Evolutionary conservation across 2,329 filamentous ascomycete genomes (phyloP), one percentile per base, ranked within the genome.

Genomic region (Trichoderma oligosporum): DNA sequence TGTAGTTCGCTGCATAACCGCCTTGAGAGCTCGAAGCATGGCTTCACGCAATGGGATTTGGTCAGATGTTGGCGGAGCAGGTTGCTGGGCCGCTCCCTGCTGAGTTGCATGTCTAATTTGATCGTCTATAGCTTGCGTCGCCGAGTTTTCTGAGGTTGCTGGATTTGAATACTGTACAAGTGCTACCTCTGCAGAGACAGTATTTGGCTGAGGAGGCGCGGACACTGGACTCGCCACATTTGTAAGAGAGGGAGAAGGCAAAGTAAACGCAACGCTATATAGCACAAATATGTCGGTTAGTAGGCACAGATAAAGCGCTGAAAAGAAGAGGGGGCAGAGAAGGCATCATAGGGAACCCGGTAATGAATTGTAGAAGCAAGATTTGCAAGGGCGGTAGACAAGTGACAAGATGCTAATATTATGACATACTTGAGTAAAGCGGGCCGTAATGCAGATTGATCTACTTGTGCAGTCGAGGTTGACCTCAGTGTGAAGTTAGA

Each of bases 171-270:
- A 31, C 6, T 16, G 1, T 1, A 2, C 31, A 3, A 16, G 8
- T 27, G 31, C 31, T 4, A 31, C 4, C 35, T 29, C 41, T 14
- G 31, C 16, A 31, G 16, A 2, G 5, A 22, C 22, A 7, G 39
- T 20, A 4, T 14, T 27, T n/a, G 5, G 20, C n/a, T 16, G 54
- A 27, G 35, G 27, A 9, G 36, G 22, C 18, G 18, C 22, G 7
- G 51, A 42, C 14, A 68, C 68, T 22, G 80, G 80, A 64, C 80
- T 83, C 14, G 76, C 73, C 60, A 85, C 82, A 61, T 87, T 81
- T 66, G 83, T 87, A 9, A 82, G 79, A 11, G 83, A 79, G 29
- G 85, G 84, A 12, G 86, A 86, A 6, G 83, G 82, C 48, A 87
- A 76, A 18, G 81, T 73, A 31, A 71, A 63, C 58, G 67, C 12